These are phyloP conservation scores for Logfia minima DNA, from an alignment of 129 eudicot genomes.

Conservation along the genomic window DNA sequence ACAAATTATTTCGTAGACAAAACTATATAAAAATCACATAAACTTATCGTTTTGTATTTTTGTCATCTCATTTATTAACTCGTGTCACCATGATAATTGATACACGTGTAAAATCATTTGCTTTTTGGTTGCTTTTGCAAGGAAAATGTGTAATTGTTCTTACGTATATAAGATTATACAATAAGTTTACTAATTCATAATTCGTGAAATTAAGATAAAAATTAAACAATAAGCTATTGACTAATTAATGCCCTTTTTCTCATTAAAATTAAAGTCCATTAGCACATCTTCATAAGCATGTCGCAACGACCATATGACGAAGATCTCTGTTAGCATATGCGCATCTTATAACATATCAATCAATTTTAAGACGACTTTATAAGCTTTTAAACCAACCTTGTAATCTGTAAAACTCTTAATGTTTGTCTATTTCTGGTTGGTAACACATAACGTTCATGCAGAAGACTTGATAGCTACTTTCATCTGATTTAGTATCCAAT, in stretches of 20 bases:
- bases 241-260: no score
- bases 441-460: not conserved
- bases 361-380: not conserved
- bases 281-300: not conserved
- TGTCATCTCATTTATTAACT: not conserved
- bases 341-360: no score
- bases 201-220: no score
- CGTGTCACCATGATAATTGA: not conserved
- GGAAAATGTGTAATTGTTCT: no score
- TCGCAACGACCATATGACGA: not conserved
- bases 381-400: not conserved
- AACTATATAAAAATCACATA: no score
- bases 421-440: not conserved
- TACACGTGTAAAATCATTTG: not conserved
- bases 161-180: no score
- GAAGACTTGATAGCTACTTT: not conserved
- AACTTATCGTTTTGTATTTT: not conserved
- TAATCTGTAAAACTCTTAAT: no score
- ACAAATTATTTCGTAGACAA: no score
- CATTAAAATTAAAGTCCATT: not conserved
- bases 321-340: not conserved
- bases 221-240: no score
- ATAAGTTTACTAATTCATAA: no score
- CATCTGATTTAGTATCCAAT: not conserved
- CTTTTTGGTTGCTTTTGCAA: not conserved